These are phyloP conservation scores for Acanthamoeba triangularis DNA, from an alignment of 208 protist genomes.

Conservation along the genomic window DNA sequence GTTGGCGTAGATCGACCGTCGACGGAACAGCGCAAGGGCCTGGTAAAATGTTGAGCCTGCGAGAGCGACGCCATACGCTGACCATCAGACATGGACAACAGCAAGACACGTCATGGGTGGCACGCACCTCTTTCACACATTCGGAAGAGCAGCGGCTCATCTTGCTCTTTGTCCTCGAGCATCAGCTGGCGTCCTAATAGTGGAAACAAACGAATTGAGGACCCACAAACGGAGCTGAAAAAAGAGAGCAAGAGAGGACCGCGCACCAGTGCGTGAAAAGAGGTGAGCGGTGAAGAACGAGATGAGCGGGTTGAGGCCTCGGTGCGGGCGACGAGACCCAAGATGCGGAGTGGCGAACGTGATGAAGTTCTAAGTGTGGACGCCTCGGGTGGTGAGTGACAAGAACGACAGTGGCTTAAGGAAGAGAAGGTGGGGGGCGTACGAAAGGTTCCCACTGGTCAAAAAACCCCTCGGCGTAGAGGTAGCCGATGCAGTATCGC, in stretches of 20 bases:
- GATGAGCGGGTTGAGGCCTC: background rate
- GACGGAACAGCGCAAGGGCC: background rate
- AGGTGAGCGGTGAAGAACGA: slow-evolving; percentile 32
- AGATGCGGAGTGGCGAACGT: slow-evolving; percentile 29
- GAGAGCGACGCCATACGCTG: background rate
- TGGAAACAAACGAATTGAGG: background rate
- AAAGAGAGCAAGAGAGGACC: background rate
- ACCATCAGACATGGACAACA: background rate
- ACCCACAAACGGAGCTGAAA: background rate
- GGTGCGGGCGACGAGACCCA: background rate
- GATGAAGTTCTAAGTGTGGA: background rate
- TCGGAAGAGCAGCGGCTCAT: background rate
- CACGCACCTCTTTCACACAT: slow-evolving; percentile 8
- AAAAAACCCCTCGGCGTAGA: background rate
- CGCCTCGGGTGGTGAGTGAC: no score
- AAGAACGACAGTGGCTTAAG: no score
- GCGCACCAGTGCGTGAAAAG: slow-evolving; percentile 1
- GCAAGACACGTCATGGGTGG: background rate
- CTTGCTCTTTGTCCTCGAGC: slow-evolving; percentile 11
- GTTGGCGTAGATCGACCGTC: slow-evolving; percentile 12
- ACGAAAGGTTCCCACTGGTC: slow-evolving; percentile 19
- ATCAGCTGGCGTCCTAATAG: slow-evolving; percentile 7
- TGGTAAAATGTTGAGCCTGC: background rate
- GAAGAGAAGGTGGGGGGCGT: background rate
- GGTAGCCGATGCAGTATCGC: slow-evolving; percentile 23